Base-by-base conservation (phyloP, 306 rosid species). In the Vigna trinervia region DNA sequence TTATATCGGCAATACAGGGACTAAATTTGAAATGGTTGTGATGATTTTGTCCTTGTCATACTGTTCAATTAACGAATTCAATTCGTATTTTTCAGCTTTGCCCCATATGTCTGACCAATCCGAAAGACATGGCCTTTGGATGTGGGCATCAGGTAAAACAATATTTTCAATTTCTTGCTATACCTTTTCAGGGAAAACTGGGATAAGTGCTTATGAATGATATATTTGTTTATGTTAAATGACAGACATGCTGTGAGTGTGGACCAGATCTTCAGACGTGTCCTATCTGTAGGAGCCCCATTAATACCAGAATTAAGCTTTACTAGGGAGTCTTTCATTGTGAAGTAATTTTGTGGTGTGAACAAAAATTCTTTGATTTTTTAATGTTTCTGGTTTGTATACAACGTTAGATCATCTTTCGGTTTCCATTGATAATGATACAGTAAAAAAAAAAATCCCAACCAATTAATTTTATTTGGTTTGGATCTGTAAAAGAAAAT, bases 121-220 rank as follows among this genome's bases (percentile, higher is more conserved):
- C 91, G 4, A 95, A 90, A 85, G 91, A 95, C 93, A 87, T 95
- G 93, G 99, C 97, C 79, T 95, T 92, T 58, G 97, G 97, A 52
- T 95, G 99, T 64, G 99, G 99, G 58, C 99, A 95, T 84, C 99
- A 86, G 97, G 99, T 92, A 87, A 69, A 45, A 51, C 53, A 57
- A 22, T 10, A 43, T 62, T 50, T 52, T 59, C 72, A 66, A 30
- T 84, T 73, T 38, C 75, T 52, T 28, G 14, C 57, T 38, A 8
- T 59, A 43, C 13, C 64, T 39, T 58, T 71, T 71, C 20, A 59
- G 2, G 5, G 5, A 34, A 51, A 62, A 14, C 47, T 50, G 14
- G 28, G 19, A 68, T 70, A 20, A 20, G 10, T 51, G 75, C 81
- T n/a, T 62, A 23, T 68, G 66, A 58, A 41, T 41, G 12, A 41